phyloP scores from a whole-genome alignment of 148 eudicot genomes.

The Rhododendron mucronatum region DNA sequence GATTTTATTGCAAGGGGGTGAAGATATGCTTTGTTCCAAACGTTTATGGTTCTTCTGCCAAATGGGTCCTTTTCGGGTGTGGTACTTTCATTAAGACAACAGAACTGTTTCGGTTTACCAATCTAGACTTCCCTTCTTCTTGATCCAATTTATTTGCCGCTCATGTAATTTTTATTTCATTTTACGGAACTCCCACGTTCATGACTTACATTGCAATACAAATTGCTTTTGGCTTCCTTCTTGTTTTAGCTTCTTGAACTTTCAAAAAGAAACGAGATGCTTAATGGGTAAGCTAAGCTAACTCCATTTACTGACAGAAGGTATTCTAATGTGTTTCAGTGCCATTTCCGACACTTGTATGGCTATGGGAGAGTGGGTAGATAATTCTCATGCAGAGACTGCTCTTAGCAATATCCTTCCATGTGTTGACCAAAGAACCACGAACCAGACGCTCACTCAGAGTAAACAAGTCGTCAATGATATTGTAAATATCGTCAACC shows the following conservation, averaged over 20 bases:
- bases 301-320: conserved; percentile 6
- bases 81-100: not conserved
- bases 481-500: conserved; percentile 59
- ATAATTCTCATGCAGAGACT: conserved; percentile 85
- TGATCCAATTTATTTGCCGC: not conserved
- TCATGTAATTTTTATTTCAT: not conserved
- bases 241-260: not conserved
- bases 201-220: not conserved
- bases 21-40: not conserved
- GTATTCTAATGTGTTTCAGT: conserved; percentile 30
- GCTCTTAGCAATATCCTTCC: conserved; percentile 95
- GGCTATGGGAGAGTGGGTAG: conserved; percentile 98
- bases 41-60: not conserved
- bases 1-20: not conserved
- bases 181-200: not conserved
- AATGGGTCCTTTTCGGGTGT: not conserved
- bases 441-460: conserved; percentile 67
- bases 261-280: not conserved
- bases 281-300: not conserved
- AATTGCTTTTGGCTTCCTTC: not conserved
- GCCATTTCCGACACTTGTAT: conserved; percentile 79
- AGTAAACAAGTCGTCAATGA: conserved; percentile 59
- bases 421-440: conserved; percentile 76
- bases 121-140: not conserved
- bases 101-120: not conserved